Evolutionary conservation across 139 green algal genomes (phyloP), one percentile per base, ranked within the genome.

Genomic region (Chlamydomonas sp.): DNA sequence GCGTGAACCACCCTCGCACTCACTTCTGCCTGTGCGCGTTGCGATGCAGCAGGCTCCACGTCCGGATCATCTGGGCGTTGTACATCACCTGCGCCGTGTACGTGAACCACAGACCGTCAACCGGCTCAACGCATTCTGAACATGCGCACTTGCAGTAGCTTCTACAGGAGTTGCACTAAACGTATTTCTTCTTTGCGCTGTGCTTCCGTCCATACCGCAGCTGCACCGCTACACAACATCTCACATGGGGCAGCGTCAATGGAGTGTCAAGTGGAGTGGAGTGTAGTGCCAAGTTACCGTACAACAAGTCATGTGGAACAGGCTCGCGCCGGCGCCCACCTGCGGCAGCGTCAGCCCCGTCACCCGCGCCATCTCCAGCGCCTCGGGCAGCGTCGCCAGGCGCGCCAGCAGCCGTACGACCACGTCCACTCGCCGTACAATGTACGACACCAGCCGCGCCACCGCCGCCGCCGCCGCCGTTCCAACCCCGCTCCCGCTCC

Each of bases 51-150:
- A 98, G 92, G 69, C 85, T 93, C 88, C 89, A 94, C 0, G 93
- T 96, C 8, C 95, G 91, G 4, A 96, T 91, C 95, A 98, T 96
- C 90, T 98, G 93, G 5, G 94, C 95, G 17, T 97, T 96, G 91
- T 97, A 96, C 68, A 92, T 73, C 66, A 96, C 93, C 90, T 97
- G 91, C 8, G 16, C 31, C 31, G 31, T 49, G 17, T 1, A 71
- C 74, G 7, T 0, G 14, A 61, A 9, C 5, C 74, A 79, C 74
- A 62, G 8, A 8, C 15, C 77, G 60, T 69, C 68, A n/a, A 77
- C 72, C 31, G 31, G 31, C 31, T 49, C 0, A 49, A 49, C 31
- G 31, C 31, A 49, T 49, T 49, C 31, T 49, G 0, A 49, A 49
- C 0, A 0, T 49, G 31, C 31, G 31, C 31, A 49, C 31, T 49